Percentiles rank a stretch among this genome's conserved stretches.
Conservation (phyloP, 2,329 filamentous ascomycete species). For the Penicillium brasilianum region DNA sequence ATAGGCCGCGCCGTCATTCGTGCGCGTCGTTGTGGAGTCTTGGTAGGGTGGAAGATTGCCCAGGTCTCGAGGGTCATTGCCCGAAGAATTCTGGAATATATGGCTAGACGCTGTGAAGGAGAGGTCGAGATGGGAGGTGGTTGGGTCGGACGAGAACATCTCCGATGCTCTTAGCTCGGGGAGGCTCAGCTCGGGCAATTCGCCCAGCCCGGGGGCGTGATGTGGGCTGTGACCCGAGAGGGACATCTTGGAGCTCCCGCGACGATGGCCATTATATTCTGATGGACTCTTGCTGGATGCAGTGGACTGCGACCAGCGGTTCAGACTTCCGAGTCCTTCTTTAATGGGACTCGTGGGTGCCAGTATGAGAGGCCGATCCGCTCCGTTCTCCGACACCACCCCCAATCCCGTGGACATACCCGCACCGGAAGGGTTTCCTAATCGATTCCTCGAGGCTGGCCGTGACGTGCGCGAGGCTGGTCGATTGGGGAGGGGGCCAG, state of each 20-base stretch:
- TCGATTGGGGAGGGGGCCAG: conserved; percentile 22
- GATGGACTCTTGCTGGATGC: conserved; percentile 51
- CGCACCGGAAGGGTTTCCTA: conserved; percentile 22
- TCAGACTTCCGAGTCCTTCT: conserved; percentile 57
- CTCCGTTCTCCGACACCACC: conserved; percentile 25
- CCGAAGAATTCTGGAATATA: conserved; percentile 22
- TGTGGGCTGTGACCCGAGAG: conserved; percentile 29
- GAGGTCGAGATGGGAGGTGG: conserved; percentile 31
- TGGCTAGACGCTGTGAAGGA: conserved; percentile 29
- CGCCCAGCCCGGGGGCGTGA: conserved; percentile 10
- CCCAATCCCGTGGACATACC: conserved; percentile 26
- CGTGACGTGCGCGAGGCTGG: conserved; percentile 29
- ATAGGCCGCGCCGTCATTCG: conserved; percentile 33
- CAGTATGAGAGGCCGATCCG: conserved; percentile 20
- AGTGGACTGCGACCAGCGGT: conserved; percentile 65
- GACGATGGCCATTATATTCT: conserved; percentile 30
- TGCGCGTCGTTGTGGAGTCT: conserved; percentile 24
- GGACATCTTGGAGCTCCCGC: conserved; percentile 33
- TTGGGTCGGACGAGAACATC: conserved; percentile 23
- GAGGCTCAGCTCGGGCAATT: conserved; percentile 27
- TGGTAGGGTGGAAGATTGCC: conserved; percentile 20
- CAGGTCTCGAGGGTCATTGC: conserved; percentile 13
- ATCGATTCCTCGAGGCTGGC: conserved; percentile 26
- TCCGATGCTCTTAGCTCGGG: conserved; percentile 28
- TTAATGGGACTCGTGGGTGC: conserved; percentile 37